Percentiles rank a stretch among this genome's conserved stretches.
Conservation (phyloP, 768 basidiomycete species). For the Lentinus brumalis region DNA sequence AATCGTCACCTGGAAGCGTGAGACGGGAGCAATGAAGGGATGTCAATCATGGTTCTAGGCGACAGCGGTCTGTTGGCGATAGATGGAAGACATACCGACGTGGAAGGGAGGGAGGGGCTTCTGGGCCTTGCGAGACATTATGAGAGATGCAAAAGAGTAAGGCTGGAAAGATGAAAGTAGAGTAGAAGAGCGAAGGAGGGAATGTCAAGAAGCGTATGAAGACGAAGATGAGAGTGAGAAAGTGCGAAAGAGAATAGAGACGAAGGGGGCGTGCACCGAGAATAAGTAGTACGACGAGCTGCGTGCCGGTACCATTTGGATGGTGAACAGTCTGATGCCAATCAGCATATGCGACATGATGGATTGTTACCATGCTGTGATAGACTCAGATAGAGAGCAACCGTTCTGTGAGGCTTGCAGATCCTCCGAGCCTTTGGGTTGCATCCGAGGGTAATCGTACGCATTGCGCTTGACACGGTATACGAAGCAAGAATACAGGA, state of each 20-base stretch:
- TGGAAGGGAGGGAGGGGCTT: slow-evolving; percentile 77
- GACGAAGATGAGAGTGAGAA: background rate
- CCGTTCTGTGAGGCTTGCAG: no score
- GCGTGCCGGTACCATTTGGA: background rate
- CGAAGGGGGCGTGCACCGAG: background rate
- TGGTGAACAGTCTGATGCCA: slow-evolving; percentile 8
- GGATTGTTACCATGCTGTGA: slow-evolving; percentile 18
- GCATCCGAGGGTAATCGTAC: no score
- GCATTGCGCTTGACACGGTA: no score
- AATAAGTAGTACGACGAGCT: slow-evolving; percentile 6
- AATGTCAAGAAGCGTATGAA: background rate
- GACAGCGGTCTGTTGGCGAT: background rate
- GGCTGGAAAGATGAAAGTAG: slow-evolving; percentile 26
- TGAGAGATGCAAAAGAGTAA: slow-evolving; percentile 23
- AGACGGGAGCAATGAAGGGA: background rate
- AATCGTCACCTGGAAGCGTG: slow-evolving; percentile 59
- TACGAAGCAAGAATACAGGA: no score
- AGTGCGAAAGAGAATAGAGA: background rate
- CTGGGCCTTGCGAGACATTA: slow-evolving; percentile 55
- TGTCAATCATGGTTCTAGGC: slow-evolving; percentile 2
- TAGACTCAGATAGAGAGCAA: background rate
- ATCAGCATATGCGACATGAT: slow-evolving; percentile 22
- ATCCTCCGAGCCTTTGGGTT: no score
- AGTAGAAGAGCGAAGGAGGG: slow-evolving; percentile 12
- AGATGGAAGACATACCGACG: slow-evolving; percentile 47